These are phyloP conservation scores for Chlorella variabilis DNA, from an alignment of 163 green algal species.

Conservation along the genomic window DNA sequence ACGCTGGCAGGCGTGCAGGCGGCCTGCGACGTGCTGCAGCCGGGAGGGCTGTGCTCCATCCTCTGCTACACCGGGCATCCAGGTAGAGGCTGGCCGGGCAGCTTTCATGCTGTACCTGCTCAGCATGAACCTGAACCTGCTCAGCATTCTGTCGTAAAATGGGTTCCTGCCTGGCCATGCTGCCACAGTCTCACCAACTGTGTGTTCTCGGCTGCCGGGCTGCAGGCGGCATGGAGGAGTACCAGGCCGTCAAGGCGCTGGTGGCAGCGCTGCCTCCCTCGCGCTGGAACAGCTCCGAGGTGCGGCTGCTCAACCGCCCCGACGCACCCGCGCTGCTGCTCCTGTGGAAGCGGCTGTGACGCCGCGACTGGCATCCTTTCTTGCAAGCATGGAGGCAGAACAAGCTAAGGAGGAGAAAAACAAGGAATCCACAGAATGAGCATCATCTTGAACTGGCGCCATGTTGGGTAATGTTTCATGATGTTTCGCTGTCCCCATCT, in stretches of 20 bases:
- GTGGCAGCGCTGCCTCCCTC: constrained; percentile 33
- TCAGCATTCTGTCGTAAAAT: too few species aligned
- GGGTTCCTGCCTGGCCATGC: too few species aligned
- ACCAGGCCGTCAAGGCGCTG: constrained; percentile 49
- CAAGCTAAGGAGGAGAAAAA: too few species aligned
- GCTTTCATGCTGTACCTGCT: not conserved
- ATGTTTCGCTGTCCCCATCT: too few species aligned
- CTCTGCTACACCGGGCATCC: constrained; percentile 72
- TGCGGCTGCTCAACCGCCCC: constrained; percentile 65
- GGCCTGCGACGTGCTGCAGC: constrained; percentile 56
- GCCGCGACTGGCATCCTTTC: too few species aligned
- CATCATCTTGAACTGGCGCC: too few species aligned
- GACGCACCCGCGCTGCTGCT: constrained; percentile 66
- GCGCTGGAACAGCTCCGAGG: constrained; percentile 55
- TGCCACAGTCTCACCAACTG: not conserved
- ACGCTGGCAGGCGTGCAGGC: constrained; percentile 65
- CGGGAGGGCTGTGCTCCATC: constrained; percentile 61
- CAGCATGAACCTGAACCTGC: too few species aligned
- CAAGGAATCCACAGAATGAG: too few species aligned
- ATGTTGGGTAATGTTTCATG: too few species aligned
- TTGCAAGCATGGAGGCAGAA: too few species aligned
- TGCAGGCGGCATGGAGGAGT: constrained; percentile 60
- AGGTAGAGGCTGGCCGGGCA: constrained; percentile 32
- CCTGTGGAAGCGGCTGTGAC: constrained; percentile 35
- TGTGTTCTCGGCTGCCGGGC: not conserved